Conservation (phyloP, 805 yeast genomes). For the Nakazawaea sp. region DNA sequence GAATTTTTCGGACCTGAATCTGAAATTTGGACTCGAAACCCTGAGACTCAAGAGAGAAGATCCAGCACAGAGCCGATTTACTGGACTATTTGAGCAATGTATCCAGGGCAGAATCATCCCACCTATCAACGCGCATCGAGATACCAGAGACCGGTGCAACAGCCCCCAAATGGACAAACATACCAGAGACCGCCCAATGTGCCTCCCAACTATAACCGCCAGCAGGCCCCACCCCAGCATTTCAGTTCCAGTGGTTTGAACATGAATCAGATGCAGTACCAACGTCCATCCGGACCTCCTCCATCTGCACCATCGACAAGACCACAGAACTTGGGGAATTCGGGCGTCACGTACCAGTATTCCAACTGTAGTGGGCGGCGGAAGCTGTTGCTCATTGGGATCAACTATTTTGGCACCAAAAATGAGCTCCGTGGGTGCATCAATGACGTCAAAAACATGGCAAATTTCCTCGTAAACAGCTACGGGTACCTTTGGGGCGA, state of each 20-base stretch:
- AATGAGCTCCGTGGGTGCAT: conserved; percentile 71
- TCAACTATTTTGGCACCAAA: conserved; percentile 63
- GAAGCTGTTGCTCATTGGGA: conserved; percentile 74
- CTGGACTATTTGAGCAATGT: too few species aligned
- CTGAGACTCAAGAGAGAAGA: too few species aligned
- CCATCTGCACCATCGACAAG: not conserved
- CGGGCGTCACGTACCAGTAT: conserved; percentile 7
- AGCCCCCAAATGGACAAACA: not conserved
- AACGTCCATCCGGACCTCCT: conserved; percentile 4
- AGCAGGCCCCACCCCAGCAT: conserved; percentile 3
- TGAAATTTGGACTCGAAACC: too few species aligned
- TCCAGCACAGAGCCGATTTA: too few species aligned
- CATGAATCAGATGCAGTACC: conserved; percentile 3
- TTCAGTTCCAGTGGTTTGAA: conserved; percentile 7
- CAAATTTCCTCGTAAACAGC: conserved; percentile 22
- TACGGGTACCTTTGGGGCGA: conserved; percentile 47
- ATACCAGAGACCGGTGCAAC: conserved; percentile 4
- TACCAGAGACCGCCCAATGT: conserved; percentile 3
- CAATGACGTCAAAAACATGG: conserved; percentile 62
- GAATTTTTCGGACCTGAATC: too few species aligned
- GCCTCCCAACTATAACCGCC: conserved; percentile 1
- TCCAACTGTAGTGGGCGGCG: conserved; percentile 62
- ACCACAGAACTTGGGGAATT: conserved; percentile 6
- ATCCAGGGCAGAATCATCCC: conserved; percentile 1
- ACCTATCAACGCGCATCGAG: not conserved